phyloP scores from a whole-genome alignment of 257 asterid species.

The Solanum commersonii region DNA sequence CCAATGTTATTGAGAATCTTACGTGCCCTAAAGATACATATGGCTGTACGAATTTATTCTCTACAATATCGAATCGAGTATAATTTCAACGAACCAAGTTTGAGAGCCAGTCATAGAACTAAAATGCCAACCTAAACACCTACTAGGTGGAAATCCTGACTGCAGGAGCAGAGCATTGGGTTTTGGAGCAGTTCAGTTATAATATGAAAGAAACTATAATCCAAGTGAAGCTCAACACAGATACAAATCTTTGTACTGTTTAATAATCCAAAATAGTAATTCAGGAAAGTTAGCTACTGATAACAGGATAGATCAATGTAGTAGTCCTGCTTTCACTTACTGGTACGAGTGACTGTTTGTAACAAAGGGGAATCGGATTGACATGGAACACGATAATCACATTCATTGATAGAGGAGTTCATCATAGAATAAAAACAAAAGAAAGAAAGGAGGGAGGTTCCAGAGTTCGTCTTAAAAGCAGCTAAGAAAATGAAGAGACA shows the following conservation, averaged over 20 bases:
- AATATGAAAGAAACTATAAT: background rate
- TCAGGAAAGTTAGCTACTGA: background rate
- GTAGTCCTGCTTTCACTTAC: background rate
- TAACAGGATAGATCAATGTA: background rate
- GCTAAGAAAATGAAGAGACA: background rate
- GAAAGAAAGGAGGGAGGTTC: background rate
- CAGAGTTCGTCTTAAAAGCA: background rate
- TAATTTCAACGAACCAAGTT: background rate
- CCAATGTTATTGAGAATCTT: background rate
- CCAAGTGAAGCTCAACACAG: background rate
- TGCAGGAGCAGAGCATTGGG: background rate
- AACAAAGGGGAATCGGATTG: background rate
- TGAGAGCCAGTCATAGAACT: background rate
- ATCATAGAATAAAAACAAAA: background rate
- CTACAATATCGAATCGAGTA: background rate
- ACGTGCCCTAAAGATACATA: background rate
- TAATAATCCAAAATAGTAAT: background rate
- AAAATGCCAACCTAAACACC: background rate
- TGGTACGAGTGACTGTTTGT: background rate
- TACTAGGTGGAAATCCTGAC: background rate
- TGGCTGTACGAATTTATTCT: background rate
- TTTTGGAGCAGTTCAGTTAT: background rate
- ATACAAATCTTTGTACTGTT: background rate
- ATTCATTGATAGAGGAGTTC: background rate
- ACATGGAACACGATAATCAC: background rate